phyloP scores from a whole-genome alignment of 169 alveolate genomes.

The Plasmodium sp. region DNA sequence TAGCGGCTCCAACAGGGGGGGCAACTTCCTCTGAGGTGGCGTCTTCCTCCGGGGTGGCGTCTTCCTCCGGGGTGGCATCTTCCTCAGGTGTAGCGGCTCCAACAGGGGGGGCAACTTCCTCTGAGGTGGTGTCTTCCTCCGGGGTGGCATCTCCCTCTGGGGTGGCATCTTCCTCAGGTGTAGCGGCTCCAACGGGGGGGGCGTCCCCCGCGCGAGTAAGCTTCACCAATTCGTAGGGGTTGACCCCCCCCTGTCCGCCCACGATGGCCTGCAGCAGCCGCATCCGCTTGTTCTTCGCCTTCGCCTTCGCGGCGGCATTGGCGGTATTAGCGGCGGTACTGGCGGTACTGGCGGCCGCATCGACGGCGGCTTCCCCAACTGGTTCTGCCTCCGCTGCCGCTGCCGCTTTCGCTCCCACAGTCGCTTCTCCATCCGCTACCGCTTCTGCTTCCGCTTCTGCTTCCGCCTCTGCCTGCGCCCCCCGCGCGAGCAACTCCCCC shows the following conservation, averaged over 20 bases:
- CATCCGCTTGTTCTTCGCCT: slow-evolving; percentile 39
- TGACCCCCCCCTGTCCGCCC: slow-evolving; percentile 8
- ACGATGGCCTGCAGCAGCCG: slow-evolving; percentile 26
- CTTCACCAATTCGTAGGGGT: slow-evolving; percentile 34
- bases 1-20: background rate
- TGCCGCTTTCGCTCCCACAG: background rate
- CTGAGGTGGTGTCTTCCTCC: background rate
- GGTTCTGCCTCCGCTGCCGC: background rate
- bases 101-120: background rate
- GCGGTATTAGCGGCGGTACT: background rate
- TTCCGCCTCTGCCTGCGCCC: background rate
- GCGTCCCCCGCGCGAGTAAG: background rate
- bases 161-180: background rate
- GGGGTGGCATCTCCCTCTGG: background rate
- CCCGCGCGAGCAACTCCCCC: background rate
- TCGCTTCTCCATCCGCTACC: background rate
- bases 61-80: background rate
- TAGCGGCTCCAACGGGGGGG: background rate
- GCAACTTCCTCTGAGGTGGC: background rate
- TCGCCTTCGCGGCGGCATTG: too few species aligned
- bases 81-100: background rate
- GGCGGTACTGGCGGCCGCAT: background rate
- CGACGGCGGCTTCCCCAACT: too few species aligned
- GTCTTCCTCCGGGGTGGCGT: background rate
- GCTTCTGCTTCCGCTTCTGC: background rate